phyloP scores from a whole-genome alignment of 2,329 filamentous ascomycete species.

The Ascochyta koolunga region DNA sequence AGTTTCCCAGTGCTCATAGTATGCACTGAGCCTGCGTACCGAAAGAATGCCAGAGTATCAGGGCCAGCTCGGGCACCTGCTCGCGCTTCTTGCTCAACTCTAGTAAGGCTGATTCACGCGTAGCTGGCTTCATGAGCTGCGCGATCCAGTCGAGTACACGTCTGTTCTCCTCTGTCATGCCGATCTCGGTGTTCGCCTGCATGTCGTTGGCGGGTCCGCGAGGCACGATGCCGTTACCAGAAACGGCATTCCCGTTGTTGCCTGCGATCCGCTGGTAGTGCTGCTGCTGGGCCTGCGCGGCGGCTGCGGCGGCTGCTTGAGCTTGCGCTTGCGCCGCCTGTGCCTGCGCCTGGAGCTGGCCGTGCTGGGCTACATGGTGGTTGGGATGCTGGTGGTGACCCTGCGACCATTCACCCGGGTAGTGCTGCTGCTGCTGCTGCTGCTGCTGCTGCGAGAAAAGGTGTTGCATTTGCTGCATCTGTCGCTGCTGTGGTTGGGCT shows the following conservation, averaged over 20 bases:
- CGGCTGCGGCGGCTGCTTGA: constrained; percentile 58
- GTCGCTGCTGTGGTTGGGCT: constrained; percentile 18
- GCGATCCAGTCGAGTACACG: constrained; percentile 93
- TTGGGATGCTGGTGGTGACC: constrained; percentile 49
- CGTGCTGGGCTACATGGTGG: constrained; percentile 49
- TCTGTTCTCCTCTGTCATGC: constrained; percentile 86
- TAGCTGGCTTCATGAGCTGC: constrained; percentile 84
- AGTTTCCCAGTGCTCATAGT: constrained; percentile 12
- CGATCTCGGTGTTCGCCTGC: constrained; percentile 46
- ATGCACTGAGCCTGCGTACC: constrained; percentile 65
- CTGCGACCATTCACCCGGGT: constrained; percentile 60
- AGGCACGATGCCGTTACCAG: constrained; percentile 45
- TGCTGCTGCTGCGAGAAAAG: constrained; percentile 70
- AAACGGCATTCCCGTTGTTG: constrained; percentile 61
- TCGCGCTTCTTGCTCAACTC: constrained; percentile 99
- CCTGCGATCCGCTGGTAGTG: constrained; percentile 77
- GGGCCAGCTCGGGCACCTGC: constrained; percentile 92
- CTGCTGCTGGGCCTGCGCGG: constrained; percentile 55
- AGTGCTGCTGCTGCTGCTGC: constrained; percentile 66
- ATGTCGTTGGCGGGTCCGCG: constrained; percentile 48
- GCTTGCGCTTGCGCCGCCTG: constrained; percentile 55
- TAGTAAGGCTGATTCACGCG: constrained; percentile 86
- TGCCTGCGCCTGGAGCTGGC: constrained; percentile 48
- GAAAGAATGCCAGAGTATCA: constrained; percentile 98
- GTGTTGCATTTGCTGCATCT: constrained; percentile 59